Conservation (phyloP, 2,329 filamentous ascomycete genomes). For the Penicillium occitanis region DNA sequence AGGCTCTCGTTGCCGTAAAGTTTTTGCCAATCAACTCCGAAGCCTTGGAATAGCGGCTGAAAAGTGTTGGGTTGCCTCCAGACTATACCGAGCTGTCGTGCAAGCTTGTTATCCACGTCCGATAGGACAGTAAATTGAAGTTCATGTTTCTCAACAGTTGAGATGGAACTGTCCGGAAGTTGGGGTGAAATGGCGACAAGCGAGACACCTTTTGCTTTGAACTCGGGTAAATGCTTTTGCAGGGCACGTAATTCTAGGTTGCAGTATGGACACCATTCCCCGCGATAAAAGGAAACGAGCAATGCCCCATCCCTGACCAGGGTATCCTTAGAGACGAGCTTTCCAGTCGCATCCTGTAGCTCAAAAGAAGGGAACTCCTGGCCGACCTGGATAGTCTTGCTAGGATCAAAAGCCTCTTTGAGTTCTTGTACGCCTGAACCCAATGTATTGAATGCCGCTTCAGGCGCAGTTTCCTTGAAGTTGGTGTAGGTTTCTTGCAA, state of each 20-base stretch:
- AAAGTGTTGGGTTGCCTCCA: slow-evolving; percentile 34
- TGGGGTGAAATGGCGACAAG: slow-evolving; percentile 47
- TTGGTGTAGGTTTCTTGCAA: background rate
- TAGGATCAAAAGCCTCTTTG: slow-evolving; percentile 24
- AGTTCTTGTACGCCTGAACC: background rate
- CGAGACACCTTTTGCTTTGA: slow-evolving; percentile 41
- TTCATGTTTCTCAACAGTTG: slow-evolving; percentile 42
- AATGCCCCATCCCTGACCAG: slow-evolving; percentile 37
- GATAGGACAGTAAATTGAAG: slow-evolving; percentile 45
- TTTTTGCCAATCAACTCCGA: slow-evolving; percentile 35
- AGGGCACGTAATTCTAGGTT: slow-evolving; percentile 42
- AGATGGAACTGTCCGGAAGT: slow-evolving; percentile 41
- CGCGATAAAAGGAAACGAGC: slow-evolving; percentile 51
- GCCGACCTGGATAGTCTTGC: slow-evolving; percentile 35
- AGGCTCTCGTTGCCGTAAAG: slow-evolving; percentile 42
- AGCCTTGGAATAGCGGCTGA: slow-evolving; percentile 27
- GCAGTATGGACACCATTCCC: slow-evolving; percentile 51
- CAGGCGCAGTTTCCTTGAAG: slow-evolving; percentile 7
- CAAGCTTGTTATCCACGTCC: slow-evolving; percentile 40
- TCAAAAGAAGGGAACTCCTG: slow-evolving; percentile 37
- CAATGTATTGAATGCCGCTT: background rate
- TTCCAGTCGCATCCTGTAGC: slow-evolving; percentile 38
- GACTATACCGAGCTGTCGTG: slow-evolving; percentile 40
- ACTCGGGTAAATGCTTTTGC: slow-evolving; percentile 38
- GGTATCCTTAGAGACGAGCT: slow-evolving; percentile 32